Evolutionary conservation across 208 protist genomes (phyloP).

Genomic region (Plasmodiophora brassicae): DNA sequence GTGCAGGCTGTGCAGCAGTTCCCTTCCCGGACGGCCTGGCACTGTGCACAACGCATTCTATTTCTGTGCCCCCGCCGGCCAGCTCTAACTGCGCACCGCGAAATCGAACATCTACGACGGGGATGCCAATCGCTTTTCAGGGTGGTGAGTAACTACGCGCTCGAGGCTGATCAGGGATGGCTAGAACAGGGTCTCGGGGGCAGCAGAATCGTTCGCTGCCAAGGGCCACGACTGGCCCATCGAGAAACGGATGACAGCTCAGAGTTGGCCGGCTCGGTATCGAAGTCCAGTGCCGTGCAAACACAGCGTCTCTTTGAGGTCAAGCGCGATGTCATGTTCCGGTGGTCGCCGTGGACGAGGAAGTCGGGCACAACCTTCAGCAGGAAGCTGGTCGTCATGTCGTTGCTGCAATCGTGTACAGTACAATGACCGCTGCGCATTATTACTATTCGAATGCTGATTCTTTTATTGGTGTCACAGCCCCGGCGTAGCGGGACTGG

Average conservation of each 20-base stretch:
- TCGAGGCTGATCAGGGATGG: constrained; percentile 62
- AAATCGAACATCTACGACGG: too few relatives aligned
- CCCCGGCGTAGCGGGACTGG: too few relatives aligned
- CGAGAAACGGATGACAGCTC: constrained; percentile 59
- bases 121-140: too few relatives aligned
- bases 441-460: too few relatives aligned
- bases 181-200: constrained; percentile 77
- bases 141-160: constrained; percentile 59
- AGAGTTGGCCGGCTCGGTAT: constrained; percentile 59
- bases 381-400: constrained; percentile 67
- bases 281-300: constrained; percentile 68
- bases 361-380: constrained; percentile 60
- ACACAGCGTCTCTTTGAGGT: constrained; percentile 72
- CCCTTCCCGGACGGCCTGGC: too few relatives aligned
- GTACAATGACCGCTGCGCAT: too few relatives aligned
- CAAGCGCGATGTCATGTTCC: constrained; percentile 69
- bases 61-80: too few relatives aligned
- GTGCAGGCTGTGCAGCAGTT: too few relatives aligned
- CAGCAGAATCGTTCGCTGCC: constrained; percentile 64
- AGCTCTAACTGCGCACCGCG: too few relatives aligned
- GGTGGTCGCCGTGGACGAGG: constrained; percentile 63
- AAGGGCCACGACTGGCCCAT: constrained; percentile 63
- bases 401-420: too few relatives aligned
- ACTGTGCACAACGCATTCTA: too few relatives aligned
- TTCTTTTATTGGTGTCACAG: too few relatives aligned